Conservation (phyloP, 257 asterid species). For the Scutellaria galericulata region DNA sequence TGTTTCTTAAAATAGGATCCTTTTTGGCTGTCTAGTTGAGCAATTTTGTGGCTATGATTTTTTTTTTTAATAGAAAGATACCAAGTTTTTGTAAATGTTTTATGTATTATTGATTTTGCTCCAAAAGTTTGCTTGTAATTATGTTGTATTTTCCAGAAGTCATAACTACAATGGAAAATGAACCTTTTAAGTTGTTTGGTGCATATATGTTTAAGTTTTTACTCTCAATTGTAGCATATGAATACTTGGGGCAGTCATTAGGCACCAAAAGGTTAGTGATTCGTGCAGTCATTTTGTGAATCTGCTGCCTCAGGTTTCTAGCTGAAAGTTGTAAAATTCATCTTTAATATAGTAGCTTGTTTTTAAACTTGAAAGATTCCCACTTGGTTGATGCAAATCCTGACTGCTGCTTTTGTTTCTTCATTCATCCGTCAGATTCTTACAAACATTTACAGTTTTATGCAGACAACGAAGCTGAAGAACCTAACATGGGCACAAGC, state of each 20-base stretch:
- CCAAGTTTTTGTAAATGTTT: background rate
- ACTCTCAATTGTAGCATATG: background rate
- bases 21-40: background rate
- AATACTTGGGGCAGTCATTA: constrained; percentile 4
- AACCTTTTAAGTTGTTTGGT: background rate
- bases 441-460: constrained; percentile 59
- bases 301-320: background rate
- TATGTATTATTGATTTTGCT: background rate
- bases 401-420: constrained; percentile 25
- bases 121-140: constrained; percentile 14
- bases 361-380: background rate
- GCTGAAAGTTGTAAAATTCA: constrained; percentile 7
- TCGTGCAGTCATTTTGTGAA: background rate
- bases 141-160: constrained; percentile 5
- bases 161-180: background rate
- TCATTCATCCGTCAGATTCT: constrained; percentile 34
- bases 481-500: constrained; percentile 48
- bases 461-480: constrained; percentile 68
- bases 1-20: too few species aligned
- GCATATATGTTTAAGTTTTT: background rate
- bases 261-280: constrained; percentile 1
- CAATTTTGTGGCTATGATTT: background rate
- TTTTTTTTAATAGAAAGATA: background rate
- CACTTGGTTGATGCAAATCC: background rate
- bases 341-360: constrained; percentile 14